Conservation (phyloP, 2,329 filamentous ascomycete species). For the Pseudogymnoascus sp. region DNA sequence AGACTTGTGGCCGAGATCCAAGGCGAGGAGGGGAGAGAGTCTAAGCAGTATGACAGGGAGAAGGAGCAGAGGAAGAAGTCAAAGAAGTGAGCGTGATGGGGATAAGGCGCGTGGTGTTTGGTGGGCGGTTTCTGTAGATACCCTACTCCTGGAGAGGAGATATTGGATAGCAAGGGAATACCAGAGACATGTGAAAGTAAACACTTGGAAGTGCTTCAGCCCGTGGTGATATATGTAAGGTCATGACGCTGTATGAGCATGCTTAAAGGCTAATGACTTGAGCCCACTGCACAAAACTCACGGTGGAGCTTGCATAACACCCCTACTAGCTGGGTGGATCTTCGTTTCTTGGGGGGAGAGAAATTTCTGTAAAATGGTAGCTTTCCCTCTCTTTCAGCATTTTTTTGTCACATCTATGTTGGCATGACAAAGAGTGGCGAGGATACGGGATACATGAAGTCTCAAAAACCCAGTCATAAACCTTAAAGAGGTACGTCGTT, state of each 20-base stretch:
- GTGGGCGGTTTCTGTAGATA: constrained; percentile 4
- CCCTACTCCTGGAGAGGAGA: not conserved
- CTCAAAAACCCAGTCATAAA: not conserved
- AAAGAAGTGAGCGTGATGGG: constrained; percentile 33
- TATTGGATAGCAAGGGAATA: not conserved
- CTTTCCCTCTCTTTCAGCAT: not conserved
- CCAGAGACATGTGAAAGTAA: not conserved
- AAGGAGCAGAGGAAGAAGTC: constrained; percentile 64
- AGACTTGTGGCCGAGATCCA: constrained; percentile 90
- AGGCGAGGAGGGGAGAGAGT: constrained; percentile 78
- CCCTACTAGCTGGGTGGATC: not conserved
- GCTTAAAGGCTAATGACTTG: too few relatives aligned
- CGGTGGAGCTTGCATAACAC: not conserved
- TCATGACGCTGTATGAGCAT: not conserved
- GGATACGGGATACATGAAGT: not conserved
- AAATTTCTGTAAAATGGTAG: not conserved
- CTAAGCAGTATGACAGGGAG: constrained; percentile 84
- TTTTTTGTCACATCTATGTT: not conserved
- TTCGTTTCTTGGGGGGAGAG: not conserved
- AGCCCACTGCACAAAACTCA: not conserved
- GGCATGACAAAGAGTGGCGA: not conserved
- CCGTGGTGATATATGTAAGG: not conserved
- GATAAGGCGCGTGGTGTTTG: not conserved
- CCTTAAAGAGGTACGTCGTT: not conserved
- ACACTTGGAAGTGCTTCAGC: not conserved